Conservation (phyloP, 2,329 filamentous ascomycete genomes). For the Paecilomyces sp. region DNA sequence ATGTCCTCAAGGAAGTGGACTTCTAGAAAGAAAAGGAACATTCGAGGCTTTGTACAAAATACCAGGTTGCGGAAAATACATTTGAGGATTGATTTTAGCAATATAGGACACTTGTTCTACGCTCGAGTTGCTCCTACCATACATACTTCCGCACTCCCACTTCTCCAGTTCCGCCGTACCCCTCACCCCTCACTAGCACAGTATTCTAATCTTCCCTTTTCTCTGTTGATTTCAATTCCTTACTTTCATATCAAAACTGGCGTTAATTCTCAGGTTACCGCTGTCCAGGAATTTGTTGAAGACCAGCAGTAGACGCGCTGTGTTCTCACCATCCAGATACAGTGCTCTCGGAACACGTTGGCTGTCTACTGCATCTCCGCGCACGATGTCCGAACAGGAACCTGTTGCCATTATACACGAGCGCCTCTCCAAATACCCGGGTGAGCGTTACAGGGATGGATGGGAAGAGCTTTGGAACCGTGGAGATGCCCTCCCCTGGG, state of each 20-base stretch:
- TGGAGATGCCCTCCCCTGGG: constrained; percentile 51
- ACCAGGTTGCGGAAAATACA: background rate
- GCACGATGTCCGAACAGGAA: background rate
- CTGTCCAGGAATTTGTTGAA: background rate
- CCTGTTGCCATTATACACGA: constrained; percentile 2
- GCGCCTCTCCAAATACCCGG: constrained; percentile 37
- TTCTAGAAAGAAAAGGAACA: background rate
- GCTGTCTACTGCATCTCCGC: background rate
- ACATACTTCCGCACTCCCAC: background rate
- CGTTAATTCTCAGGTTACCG: background rate
- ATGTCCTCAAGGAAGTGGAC: background rate
- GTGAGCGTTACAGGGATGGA: constrained; percentile 35
- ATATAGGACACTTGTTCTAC: background rate
- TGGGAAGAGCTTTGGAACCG: constrained; percentile 54
- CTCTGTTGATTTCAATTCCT: background rate
- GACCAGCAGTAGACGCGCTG: background rate
- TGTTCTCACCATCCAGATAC: background rate
- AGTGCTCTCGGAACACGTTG: background rate
- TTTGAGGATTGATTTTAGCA: background rate
- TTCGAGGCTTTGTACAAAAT: background rate
- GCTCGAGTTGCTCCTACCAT: background rate
- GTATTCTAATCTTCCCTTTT: background rate
- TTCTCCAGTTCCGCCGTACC: background rate
- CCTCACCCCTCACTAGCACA: background rate
- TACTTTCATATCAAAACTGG: background rate